Conservation (phyloP, 208 protist genomes). For the Leishmania turanica region DNA sequence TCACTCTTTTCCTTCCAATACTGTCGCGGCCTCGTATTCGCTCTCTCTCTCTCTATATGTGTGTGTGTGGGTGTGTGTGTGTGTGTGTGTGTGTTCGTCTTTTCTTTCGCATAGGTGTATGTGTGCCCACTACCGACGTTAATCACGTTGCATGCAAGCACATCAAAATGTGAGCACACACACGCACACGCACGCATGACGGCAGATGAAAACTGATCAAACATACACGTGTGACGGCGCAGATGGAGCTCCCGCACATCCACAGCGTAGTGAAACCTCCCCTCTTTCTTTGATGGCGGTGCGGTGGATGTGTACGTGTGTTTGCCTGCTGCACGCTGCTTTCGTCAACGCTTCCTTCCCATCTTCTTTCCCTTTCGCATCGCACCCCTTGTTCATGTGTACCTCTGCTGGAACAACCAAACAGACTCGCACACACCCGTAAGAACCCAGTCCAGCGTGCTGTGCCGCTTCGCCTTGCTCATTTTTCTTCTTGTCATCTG, state of each 20-base stretch:
- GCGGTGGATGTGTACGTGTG: neutral
- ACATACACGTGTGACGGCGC: neutral
- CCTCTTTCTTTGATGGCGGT: neutral
- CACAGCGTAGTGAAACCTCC: neutral
- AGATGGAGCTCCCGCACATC: neutral
- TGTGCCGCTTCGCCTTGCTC: neutral
- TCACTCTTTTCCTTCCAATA: neutral
- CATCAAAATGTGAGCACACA: neutral
- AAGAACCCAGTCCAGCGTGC: neutral
- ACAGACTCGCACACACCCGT: neutral
- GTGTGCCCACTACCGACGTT: neutral
- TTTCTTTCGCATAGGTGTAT: neutral
- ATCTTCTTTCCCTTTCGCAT: neutral
- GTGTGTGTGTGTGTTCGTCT: neutral
- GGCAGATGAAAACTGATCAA: neutral
- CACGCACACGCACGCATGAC: neutral
- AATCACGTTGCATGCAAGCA: neutral
- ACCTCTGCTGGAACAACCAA: neutral
- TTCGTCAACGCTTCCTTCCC: neutral
- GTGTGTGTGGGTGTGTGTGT: neutral
- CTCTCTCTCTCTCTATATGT: neutral
- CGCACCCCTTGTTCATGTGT: neutral
- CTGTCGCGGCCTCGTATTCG: neutral
- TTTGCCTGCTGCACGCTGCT: conserved; percentile 8
- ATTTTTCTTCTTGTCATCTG: neutral